Conservation (phyloP, 306 rosid genomes). For the Glycine latifolia region DNA sequence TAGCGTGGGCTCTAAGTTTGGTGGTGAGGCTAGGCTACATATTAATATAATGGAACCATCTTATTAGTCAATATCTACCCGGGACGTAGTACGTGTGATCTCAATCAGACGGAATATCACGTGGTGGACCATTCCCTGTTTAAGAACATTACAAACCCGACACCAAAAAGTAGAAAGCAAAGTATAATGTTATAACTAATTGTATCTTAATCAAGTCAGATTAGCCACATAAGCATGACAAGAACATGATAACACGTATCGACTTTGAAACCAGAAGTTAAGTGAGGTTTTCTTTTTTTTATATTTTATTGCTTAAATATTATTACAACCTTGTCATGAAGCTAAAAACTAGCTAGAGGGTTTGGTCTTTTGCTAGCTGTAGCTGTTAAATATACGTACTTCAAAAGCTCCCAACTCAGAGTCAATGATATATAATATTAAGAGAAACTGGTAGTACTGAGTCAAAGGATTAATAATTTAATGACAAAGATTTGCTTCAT, state of each 20-base stretch:
- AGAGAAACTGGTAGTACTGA: slow-evolving; percentile 16
- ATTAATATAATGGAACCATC: slow-evolving; percentile 12
- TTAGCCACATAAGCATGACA: slow-evolving; percentile 52
- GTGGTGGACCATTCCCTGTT: slow-evolving; percentile 56
- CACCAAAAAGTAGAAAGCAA: neutral
- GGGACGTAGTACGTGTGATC: slow-evolving; percentile 5
- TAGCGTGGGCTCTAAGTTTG: slow-evolving; percentile 17
- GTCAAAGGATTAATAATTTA: slow-evolving; percentile 45
- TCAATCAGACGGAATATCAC: slow-evolving; percentile 45
- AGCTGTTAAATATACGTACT: slow-evolving; percentile 6
- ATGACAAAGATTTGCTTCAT: slow-evolving; percentile 29
- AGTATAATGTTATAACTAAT: slow-evolving; percentile 14
- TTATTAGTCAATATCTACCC: slow-evolving; percentile 20
- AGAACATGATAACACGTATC: slow-evolving; percentile 15
- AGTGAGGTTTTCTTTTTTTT: no score
- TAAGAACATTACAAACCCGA: neutral
- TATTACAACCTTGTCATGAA: no score
- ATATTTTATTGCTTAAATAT: no score
- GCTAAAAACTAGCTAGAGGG: no score
- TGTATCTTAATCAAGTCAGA: slow-evolving; percentile 49
- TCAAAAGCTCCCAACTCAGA: slow-evolving; percentile 22
- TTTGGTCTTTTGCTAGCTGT: slow-evolving; percentile 44
- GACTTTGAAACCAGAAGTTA: no score
- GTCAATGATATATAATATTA: slow-evolving; percentile 35
- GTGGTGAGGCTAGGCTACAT: neutral